Percentiles rank a stretch among this genome's conserved stretches.
Conservation (phyloP, 805 yeast genomes). For the Scheffersomyces amazonensis region DNA sequence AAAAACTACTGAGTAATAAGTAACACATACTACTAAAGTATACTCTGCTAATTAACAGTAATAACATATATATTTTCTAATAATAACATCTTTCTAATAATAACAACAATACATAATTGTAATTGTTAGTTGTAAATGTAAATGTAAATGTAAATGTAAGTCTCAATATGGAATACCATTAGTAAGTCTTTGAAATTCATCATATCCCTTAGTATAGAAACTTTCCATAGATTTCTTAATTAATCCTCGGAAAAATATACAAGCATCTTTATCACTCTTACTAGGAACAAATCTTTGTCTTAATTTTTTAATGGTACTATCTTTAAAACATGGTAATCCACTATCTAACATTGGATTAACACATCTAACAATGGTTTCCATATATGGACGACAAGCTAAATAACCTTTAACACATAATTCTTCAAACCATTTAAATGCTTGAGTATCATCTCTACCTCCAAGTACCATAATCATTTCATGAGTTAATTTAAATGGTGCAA, state of each 20-base stretch:
- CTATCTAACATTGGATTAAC: conserved; percentile 92
- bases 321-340: conserved; percentile 95
- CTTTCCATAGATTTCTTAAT: conserved; percentile 83
- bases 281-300: conserved; percentile 76
- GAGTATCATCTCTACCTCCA: conserved; percentile 87
- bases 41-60: too few relatives aligned
- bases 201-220: conserved; percentile 89
- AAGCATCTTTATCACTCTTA: conserved; percentile 83
- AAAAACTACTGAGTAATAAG: too few relatives aligned
- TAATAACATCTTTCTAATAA: too few relatives aligned
- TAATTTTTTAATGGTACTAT: conserved; percentile 76
- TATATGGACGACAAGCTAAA: conserved; percentile 82
- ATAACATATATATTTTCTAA: too few relatives aligned
- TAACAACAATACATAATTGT: too few relatives aligned
- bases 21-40: too few relatives aligned
- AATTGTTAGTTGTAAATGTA: background rate
- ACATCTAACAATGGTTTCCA: conserved; percentile 79
- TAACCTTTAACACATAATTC: conserved; percentile 92
- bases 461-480: conserved; percentile 94
- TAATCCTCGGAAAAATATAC: conserved; percentile 68
- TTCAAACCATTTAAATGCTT: conserved; percentile 90
- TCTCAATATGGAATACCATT: conserved; percentile 90
- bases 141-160: background rate
- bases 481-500: conserved; percentile 96
- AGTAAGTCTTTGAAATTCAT: conserved; percentile 93